Conservation (phyloP, 75 land plant species). For the Ceratopteris richardii region DNA sequence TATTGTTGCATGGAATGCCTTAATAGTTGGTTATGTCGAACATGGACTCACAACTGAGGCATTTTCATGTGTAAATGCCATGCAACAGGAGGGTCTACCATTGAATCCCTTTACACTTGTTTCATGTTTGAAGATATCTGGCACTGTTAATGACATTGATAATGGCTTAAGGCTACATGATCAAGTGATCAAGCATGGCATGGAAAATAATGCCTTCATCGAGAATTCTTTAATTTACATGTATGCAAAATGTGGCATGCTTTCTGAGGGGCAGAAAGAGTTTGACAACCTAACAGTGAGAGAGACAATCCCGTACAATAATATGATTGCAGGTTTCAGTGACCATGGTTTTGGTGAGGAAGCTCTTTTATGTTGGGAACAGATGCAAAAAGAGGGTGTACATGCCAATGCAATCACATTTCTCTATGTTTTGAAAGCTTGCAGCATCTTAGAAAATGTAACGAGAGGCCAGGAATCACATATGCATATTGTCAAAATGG, state of each 20-base stretch:
- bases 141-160: not conserved
- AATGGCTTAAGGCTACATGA: constrained; percentile 37
- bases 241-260: constrained; percentile 26
- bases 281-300: constrained; percentile 14
- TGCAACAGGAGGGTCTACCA: constrained; percentile 4
- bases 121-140: constrained; percentile 20
- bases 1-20: constrained; percentile 36
- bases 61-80: constrained; percentile 24
- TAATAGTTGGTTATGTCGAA: constrained; percentile 26
- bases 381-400: constrained; percentile 16
- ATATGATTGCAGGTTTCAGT: constrained; percentile 26
- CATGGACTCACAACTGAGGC: constrained; percentile 25
- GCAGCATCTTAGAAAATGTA: constrained; percentile 14
- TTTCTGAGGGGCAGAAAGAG: constrained; percentile 3
- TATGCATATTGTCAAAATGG: constrained; percentile 26
- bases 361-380: constrained; percentile 24
- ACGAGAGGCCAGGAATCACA: constrained; percentile 34
- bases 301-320: constrained; percentile 49
- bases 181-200: constrained; percentile 20
- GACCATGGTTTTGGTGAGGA: constrained; percentile 20
- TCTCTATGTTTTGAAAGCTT: constrained; percentile 27
- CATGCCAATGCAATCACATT: constrained; percentile 33
- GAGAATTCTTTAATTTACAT: constrained; percentile 33
- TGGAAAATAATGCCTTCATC: constrained; percentile 16
- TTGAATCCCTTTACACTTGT: constrained; percentile 24